Conservation (phyloP, 1,284 basidiomycete genomes). For the Afroboletus lepidellus region DNA sequence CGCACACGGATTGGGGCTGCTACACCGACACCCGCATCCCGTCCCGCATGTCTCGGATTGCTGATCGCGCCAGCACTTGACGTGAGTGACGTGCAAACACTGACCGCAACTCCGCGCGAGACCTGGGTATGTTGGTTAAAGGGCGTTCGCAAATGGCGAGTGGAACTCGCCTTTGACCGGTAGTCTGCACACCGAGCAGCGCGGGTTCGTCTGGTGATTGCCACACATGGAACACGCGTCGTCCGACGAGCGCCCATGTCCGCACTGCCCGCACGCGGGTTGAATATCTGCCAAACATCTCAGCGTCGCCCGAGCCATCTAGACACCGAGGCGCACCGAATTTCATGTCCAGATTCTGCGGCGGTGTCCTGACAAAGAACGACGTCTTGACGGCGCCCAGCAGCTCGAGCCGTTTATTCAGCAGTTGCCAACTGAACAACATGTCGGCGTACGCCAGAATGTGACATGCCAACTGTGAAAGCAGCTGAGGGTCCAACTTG, state of each 20-base stretch:
- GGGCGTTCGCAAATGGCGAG: neutral
- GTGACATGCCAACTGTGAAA: conserved; percentile 55
- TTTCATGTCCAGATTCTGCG: conserved; percentile 28
- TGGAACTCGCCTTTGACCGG: conserved; percentile 69
- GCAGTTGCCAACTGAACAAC: conserved; percentile 67
- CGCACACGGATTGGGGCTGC: conserved; percentile 4
- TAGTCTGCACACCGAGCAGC: conserved; percentile 73
- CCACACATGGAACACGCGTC: conserved; percentile 52
- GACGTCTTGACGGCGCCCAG: conserved; percentile 55
- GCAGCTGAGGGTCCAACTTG: conserved; percentile 13
- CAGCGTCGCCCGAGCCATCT: neutral
- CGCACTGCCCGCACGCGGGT: conserved; percentile 41
- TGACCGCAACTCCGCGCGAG: conserved; percentile 66
- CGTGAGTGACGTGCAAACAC: conserved; percentile 67
- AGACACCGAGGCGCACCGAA: conserved; percentile 35
- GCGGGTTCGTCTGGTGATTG: conserved; percentile 42
- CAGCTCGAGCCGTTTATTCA: conserved; percentile 66
- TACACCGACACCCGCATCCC: conserved; percentile 64
- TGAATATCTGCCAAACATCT: conserved; percentile 35
- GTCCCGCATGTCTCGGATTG: conserved; percentile 53
- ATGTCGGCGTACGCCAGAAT: conserved; percentile 74
- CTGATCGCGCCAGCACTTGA: conserved; percentile 58
- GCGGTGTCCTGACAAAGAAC: conserved; percentile 25
- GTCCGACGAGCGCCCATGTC: conserved; percentile 31
- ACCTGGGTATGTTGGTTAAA: conserved; percentile 39